phyloP scores from a whole-genome alignment of 2,329 filamentous ascomycete genomes.

The Phaeomoniella chlamydospora region DNA sequence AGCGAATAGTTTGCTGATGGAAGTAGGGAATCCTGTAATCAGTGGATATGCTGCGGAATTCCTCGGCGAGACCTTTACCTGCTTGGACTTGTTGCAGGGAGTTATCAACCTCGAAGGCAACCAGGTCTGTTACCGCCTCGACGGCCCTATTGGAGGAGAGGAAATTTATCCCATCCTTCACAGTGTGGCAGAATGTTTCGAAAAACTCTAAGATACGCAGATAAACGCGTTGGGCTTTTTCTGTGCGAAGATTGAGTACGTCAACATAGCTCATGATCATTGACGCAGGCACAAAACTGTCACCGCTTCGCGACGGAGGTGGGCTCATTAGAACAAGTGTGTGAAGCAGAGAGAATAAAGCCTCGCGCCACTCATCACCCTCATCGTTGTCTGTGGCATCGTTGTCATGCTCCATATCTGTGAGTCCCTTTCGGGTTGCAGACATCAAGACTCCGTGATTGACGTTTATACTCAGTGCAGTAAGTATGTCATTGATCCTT shows the following conservation, averaged over 20 bases:
- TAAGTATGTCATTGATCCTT: slow-evolving; percentile 68
- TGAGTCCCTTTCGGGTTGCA: slow-evolving; percentile 77
- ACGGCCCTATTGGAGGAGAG: slow-evolving; percentile 73
- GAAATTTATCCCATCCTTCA: slow-evolving; percentile 69
- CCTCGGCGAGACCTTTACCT: slow-evolving; percentile 56
- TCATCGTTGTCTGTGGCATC: slow-evolving; percentile 46
- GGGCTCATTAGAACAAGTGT: slow-evolving; percentile 36
- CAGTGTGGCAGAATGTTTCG: slow-evolving; percentile 73
- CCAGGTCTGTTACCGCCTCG: slow-evolving; percentile 77
- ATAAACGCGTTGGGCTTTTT: slow-evolving; percentile 69
- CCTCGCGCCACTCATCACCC: slow-evolving; percentile 78
- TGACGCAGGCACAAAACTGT: slow-evolving; percentile 76
- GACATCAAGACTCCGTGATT: slow-evolving; percentile 94
- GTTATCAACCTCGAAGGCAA: slow-evolving; percentile 61
- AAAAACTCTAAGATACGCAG: slow-evolving; percentile 75
- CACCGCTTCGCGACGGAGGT: slow-evolving; percentile 44
- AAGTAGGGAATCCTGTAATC: slow-evolving; percentile 92
- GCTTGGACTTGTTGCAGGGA: slow-evolving; percentile 52
- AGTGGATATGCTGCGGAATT: slow-evolving; percentile 65
- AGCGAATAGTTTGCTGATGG: slow-evolving; percentile 84
- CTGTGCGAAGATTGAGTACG: slow-evolving; percentile 68
- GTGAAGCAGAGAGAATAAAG: slow-evolving; percentile 74
- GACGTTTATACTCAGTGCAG: slow-evolving; percentile 86
- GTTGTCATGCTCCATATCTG: slow-evolving; percentile 54
- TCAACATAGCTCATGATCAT: slow-evolving; percentile 84